Percentiles rank a stretch among this genome's conserved stretches.
Evolutionary conservation across 2,329 filamentous ascomycete genomes (phyloP).

Genomic region (Calonectria crousiana): DNA sequence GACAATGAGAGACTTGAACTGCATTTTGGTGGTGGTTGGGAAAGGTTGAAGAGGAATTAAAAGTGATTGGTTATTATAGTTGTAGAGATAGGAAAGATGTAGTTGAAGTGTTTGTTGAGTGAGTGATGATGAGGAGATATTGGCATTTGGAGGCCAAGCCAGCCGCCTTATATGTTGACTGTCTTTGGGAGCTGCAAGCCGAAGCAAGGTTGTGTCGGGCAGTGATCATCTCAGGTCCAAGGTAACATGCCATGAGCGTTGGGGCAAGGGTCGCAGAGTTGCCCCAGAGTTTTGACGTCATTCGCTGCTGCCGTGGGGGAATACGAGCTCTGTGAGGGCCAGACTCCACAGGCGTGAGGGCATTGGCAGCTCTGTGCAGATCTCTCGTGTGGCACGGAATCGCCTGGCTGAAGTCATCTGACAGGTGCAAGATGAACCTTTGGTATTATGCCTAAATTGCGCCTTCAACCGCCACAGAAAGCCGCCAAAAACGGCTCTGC

Average conservation of each 20-base stretch:
- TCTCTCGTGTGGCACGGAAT: neutral
- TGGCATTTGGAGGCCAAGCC: neutral
- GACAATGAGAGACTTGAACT: constrained; percentile 40
- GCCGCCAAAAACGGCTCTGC: neutral
- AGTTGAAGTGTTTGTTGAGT: neutral
- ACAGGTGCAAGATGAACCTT: neutral
- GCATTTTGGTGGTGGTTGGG: constrained; percentile 25
- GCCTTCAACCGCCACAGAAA: neutral
- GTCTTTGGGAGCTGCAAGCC: neutral
- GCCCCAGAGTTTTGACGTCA: neutral
- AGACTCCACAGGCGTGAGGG: neutral
- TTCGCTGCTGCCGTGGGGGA: neutral
- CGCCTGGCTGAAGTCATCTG: neutral
- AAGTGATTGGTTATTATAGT: neutral
- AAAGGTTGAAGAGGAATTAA: neutral
- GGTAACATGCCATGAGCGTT: constrained; percentile 2
- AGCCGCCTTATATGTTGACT: neutral
- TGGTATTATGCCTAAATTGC: neutral
- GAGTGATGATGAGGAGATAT: neutral
- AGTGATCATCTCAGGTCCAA: neutral
- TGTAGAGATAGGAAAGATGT: neutral
- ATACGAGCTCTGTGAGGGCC: neutral
- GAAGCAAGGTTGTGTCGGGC: neutral
- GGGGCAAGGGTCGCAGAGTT: neutral
- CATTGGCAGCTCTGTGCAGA: neutral